phyloP scores from a whole-genome alignment of 495 filamentous ascomycete genomes.

The Halenospora varia region DNA sequence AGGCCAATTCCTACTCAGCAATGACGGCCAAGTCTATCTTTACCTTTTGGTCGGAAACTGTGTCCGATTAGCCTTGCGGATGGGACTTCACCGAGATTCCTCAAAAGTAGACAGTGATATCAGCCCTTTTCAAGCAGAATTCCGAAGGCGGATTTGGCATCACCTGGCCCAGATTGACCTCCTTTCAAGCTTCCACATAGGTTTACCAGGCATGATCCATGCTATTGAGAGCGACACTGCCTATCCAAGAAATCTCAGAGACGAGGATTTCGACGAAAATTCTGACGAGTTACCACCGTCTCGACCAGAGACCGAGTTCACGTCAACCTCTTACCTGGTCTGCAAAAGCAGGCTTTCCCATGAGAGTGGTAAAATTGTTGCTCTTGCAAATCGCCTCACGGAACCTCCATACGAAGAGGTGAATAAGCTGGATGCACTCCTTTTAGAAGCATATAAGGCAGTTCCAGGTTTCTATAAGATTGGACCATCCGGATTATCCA shows the following conservation, averaged over 20 bases:
- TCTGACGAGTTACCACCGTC: slow-evolving; percentile 37
- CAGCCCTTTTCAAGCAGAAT: slow-evolving; percentile 50
- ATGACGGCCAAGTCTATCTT: slow-evolving; percentile 39
- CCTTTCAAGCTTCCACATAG: slow-evolving; percentile 46
- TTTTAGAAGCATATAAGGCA: slow-evolving; percentile 53
- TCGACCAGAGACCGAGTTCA: slow-evolving; percentile 41
- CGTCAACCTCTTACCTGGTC: slow-evolving; percentile 43
- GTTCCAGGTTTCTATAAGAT: slow-evolving; percentile 58
- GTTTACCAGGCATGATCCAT: slow-evolving; percentile 46
- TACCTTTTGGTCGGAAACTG: slow-evolving; percentile 44
- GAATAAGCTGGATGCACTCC: slow-evolving; percentile 56
- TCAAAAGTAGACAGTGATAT: slow-evolving; percentile 40
- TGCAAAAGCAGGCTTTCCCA: slow-evolving; percentile 38
- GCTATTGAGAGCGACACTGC: slow-evolving; percentile 43
- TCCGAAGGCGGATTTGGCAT: slow-evolving; percentile 52
- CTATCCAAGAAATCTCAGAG: slow-evolving; percentile 41
- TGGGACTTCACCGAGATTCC: slow-evolving; percentile 55
- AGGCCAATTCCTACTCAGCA: slow-evolving; percentile 40
- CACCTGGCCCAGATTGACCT: slow-evolving; percentile 46
- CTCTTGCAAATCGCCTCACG: slow-evolving; percentile 34
- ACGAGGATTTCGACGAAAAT: slow-evolving; percentile 45
- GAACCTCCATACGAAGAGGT: slow-evolving; percentile 58
- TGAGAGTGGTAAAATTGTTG: slow-evolving; percentile 35
- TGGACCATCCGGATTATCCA: slow-evolving; percentile 54
- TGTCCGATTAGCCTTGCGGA: slow-evolving; percentile 48